Conservation (phyloP, 2,329 filamentous ascomycete species). For the Chaetomium sp. region DNA sequence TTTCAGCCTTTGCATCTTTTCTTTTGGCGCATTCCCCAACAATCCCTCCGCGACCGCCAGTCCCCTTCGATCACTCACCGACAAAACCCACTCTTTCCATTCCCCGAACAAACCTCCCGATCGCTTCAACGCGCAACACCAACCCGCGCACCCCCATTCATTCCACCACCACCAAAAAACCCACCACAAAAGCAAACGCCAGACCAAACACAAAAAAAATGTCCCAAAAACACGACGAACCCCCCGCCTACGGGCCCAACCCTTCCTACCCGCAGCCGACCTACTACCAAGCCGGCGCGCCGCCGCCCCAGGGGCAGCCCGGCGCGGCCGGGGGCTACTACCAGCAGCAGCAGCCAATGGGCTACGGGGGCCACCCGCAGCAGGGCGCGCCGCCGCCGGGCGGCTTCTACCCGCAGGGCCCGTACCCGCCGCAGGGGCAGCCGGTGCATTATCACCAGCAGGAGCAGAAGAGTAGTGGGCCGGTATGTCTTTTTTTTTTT, state of each 20-base stretch:
- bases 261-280: conserved; percentile 47
- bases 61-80: background rate
- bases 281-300: conserved; percentile 42
- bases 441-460: conserved; percentile 36
- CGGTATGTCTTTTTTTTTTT: conserved; percentile 36
- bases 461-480: conserved; percentile 35
- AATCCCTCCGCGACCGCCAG: background rate
- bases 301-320: conserved; percentile 30
- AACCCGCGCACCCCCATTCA: background rate
- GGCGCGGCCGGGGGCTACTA: conserved; percentile 33
- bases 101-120: background rate
- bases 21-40: background rate
- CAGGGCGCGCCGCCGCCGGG: conserved; percentile 32
- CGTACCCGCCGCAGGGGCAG: conserved; percentile 39
- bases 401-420: conserved; percentile 33
- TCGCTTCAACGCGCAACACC: background rate
- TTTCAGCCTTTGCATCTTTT: background rate
- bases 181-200: background rate
- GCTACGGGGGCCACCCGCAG: conserved; percentile 46
- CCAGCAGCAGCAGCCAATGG: conserved; percentile 38
- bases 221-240: conserved; percentile 52
- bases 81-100: background rate
- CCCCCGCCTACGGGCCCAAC: conserved; percentile 50
- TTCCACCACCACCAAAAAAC: background rate
- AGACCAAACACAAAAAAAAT: conserved; percentile 36